Conservation (phyloP, 495 filamentous ascomycete genomes). For the Mytilinidion resinicola region DNA sequence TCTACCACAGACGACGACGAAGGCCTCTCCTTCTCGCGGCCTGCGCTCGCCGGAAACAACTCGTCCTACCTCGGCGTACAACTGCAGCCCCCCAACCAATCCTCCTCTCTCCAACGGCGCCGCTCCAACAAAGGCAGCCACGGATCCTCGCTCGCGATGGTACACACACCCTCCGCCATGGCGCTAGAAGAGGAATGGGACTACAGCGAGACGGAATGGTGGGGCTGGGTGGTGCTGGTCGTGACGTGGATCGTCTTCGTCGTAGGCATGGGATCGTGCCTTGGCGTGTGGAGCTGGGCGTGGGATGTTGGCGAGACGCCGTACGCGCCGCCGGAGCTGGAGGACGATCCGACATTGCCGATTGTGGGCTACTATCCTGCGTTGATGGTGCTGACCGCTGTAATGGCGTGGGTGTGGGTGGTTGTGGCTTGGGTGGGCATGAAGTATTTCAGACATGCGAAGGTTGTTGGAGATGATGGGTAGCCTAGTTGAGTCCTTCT, state of each 20-base stretch:
- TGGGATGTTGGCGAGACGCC: conserved; percentile 98
- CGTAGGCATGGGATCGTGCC: conserved; percentile 87
- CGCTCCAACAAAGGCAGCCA: conserved; percentile 21
- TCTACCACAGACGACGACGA: conserved; percentile 80
- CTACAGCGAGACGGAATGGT: conserved; percentile 90
- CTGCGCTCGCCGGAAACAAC: conserved; percentile 13
- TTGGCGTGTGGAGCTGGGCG: conserved; percentile 99
- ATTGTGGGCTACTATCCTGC: conserved; percentile 97
- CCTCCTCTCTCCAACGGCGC: conserved; percentile 42
- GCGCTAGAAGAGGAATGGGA: conserved; percentile 60
- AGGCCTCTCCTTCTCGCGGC: conserved; percentile 47
- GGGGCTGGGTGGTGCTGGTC: conserved; percentile 87
- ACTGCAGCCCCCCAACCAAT: conserved; percentile 18
- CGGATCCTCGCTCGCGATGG: conserved; percentile 36
- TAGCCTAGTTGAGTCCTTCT: conserved; percentile 5
- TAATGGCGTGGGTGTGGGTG: conserved; percentile 99
- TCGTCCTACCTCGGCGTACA: conserved; percentile 13
- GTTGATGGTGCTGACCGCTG: conserved; percentile 79
- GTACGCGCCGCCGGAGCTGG: conserved; percentile 84
- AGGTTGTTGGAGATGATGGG: conserved; percentile 50
- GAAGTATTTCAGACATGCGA: conserved; percentile 98
- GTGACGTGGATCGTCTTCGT: conserved; percentile 94
- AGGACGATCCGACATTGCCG: conserved; percentile 86
- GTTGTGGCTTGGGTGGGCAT: conserved; percentile 95
- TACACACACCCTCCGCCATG: conserved; percentile 39